Evolutionary conservation across 805 yeast genomes (phyloP).

Genomic region (Zygotorulaspora danielsina): DNA sequence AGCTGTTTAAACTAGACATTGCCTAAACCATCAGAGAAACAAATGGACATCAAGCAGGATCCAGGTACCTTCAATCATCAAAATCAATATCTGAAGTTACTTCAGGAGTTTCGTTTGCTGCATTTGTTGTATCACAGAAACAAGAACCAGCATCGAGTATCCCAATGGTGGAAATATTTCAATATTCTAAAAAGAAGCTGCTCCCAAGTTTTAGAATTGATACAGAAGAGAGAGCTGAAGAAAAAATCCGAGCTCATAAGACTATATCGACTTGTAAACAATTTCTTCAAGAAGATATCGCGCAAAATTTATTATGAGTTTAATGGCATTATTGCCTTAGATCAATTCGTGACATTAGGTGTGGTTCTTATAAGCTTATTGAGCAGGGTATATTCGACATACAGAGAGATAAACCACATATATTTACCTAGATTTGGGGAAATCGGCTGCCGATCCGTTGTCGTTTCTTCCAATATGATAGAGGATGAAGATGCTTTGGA

Average conservation of each 20-base stretch:
- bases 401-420: constrained; percentile 17
- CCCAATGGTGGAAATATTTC: constrained; percentile 74
- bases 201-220: constrained; percentile 19
- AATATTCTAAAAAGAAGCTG: constrained; percentile 57
- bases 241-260: constrained; percentile 12
- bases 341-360: constrained; percentile 74
- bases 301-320: constrained; percentile 55
- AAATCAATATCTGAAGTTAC: constrained; percentile 18
- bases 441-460: constrained; percentile 11
- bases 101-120: constrained; percentile 53
- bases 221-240: constrained; percentile 30
- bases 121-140: constrained; percentile 67
- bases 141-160: constrained; percentile 67
- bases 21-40: too few species aligned
- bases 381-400: constrained; percentile 41
- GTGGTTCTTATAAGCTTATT: constrained; percentile 58
- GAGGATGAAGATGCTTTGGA: background rate
- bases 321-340: constrained; percentile 63
- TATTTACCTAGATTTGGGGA: constrained; percentile 21
- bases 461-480: background rate
- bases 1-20: too few species aligned
- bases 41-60: background rate
- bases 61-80: background rate
- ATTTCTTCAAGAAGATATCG: constrained; percentile 38
- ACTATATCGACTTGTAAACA: constrained; percentile 16